Conservation (phyloP, 116 monocot genomes). For the Papilionanthe hybrid region DNA sequence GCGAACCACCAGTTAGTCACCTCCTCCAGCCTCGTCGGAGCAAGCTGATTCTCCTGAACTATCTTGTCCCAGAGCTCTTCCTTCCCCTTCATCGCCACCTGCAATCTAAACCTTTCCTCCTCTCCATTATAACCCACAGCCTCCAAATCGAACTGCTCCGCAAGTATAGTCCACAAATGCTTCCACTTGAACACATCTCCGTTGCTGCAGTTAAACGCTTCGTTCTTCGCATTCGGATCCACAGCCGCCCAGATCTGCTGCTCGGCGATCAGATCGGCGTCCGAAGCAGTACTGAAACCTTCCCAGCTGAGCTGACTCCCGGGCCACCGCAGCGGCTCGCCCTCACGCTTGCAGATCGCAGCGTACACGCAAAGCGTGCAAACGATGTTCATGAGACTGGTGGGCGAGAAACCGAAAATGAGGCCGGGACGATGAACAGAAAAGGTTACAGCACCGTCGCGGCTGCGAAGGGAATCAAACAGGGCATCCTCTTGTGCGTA, state of each 20-base stretch:
- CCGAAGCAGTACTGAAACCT: constrained; percentile 75
- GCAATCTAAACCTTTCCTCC: constrained; percentile 45
- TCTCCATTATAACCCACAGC: constrained; percentile 58
- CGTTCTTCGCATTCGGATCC: constrained; percentile 88
- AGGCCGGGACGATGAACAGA: constrained; percentile 69
- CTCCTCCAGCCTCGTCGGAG: constrained; percentile 50
- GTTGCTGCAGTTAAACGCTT: constrained; percentile 92
- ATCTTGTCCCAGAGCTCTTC: constrained; percentile 72
- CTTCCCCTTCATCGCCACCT: constrained; percentile 75
- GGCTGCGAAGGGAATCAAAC: constrained; percentile 34
- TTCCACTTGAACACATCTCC: constrained; percentile 98
- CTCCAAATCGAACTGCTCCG: constrained; percentile 73
- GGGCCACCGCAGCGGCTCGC: constrained; percentile 49
- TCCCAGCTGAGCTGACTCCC: constrained; percentile 57
- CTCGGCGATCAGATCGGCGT: constrained; percentile 79
- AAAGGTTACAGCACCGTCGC: constrained; percentile 40
- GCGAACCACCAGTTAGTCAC: constrained; percentile 61
- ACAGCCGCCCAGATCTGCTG: constrained; percentile 96
- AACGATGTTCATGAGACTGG: constrained; percentile 49
- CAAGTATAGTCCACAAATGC: constrained; percentile 69
- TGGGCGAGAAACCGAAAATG: constrained; percentile 74
- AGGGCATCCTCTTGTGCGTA: constrained; percentile 66
- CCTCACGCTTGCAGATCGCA: constrained; percentile 67
- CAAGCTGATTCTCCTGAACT: constrained; percentile 60
- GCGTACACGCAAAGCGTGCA: constrained; percentile 76